Evolutionary conservation across 1,284 basidiomycete species (phyloP), one percentile per base, ranked within the genome.

Genomic region (Trametes sp.): DNA sequence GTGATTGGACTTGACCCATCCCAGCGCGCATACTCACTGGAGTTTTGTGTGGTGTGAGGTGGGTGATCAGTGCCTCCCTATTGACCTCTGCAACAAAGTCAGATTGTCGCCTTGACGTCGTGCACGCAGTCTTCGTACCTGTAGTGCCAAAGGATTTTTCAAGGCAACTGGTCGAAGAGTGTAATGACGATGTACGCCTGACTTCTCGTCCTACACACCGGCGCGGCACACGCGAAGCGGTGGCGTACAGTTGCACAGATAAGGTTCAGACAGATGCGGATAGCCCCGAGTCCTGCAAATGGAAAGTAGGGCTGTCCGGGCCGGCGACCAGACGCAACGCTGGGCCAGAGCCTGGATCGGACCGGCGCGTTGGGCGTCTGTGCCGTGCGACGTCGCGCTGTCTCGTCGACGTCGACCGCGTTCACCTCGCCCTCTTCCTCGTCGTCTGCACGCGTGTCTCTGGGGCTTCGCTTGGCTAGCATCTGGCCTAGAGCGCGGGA

Each of bases 101-200:
- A 67, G 61, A 41, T n/a, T 13, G 23, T 31, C 26, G 16, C 1
- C 31, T 10, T 23, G 7, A 14, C 9, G 45, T 23, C 29, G 28
- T 42, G 0, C n/a, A 31, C 19, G 9, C 9, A 6, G 46, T 19
- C 67, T 73, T 42, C 57, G 29, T 54, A 80, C 79, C 78, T 70
- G 62, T 77, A 70, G 90, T 92, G 90, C 82, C 91, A 93, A 92
- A 16, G 91, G 91, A 92, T 92, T 84, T 93, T 93, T 93, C 87
- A 93, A 93, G 91, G 90, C 89, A 81, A 69, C 72, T 75, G 71
- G 69, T 70, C 72, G 70, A 66, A 45, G 57, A 61, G 60, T 57
- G 52, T 61, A 59, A 50, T 53, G 33, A 48, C 46, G 61, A 52
- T 55, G 31, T 36, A 57, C 28, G 50, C 46, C 63, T 33, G 38